Evolutionary conservation across 805 yeast species (phyloP), one percentile per base, ranked within the genome.

Genomic region (Candida vartiovaarae): DNA sequence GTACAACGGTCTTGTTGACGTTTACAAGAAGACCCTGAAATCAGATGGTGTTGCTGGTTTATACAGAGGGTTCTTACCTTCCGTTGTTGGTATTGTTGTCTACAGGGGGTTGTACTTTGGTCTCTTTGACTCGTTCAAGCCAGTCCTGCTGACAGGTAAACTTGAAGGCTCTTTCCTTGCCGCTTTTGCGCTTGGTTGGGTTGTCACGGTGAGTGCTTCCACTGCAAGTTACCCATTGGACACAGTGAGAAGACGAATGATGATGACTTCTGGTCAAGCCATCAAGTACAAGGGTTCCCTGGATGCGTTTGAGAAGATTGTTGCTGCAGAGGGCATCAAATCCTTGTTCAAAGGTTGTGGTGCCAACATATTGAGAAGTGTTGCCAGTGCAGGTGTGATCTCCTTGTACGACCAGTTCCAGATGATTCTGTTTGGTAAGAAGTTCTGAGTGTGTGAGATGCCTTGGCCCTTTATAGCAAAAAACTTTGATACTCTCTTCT

Each of bases 101-200:
- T 88, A 88, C 91, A 86, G 96, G 82, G 96, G 96, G 82, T 77
- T 88, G 65, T 88, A 88, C 84, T 88, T 88, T 71, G 96, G 96
- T 80, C 74, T 86, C 62, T 88, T 82, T 77, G 96, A 88, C 72
- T 86, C 95, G 60, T 74, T 88, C 66, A 88, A 88, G 78, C 96
- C 96, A 56, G 83, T 83, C 64, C 81, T 88, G 58, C 77, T 88
- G 63, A 86, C 83, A 68, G 96, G 96, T 72, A 79, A 89, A 59
- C 77, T 88, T 65, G 93, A 87, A 70, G 93, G 91, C 68, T 77
- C 80, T 66, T 87, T 88, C 88, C 69, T 82, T 56, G 95, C 95
- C 62, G 82, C 95, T 61, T 88, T 88, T 93, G 70, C 82, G 64
- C 78, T 88, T 67, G 96, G 96, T 74, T 88, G 96, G 96, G 76